These are phyloP conservation scores for Tolypocladium sp. DNA, from an alignment of 2,329 filamentous ascomycete genomes.

Conservation along the genomic window DNA sequence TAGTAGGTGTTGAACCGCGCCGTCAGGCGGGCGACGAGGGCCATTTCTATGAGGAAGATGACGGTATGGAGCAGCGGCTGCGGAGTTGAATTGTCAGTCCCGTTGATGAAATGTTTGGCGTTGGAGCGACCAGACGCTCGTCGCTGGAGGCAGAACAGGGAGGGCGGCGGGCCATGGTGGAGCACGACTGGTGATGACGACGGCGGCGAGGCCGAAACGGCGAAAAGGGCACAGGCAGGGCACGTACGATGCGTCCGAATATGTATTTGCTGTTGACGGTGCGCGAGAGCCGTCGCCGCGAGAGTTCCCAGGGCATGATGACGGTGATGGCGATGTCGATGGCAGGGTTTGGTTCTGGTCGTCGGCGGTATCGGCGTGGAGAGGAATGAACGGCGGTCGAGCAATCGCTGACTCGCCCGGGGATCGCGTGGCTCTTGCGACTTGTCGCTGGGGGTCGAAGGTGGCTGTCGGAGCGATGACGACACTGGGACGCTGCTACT, in stretches of 20 bases:
- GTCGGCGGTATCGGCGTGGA: neutral
- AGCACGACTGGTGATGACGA: neutral
- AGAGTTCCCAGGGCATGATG: constrained; percentile 49
- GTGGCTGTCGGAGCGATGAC: neutral
- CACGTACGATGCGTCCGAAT: constrained; percentile 62
- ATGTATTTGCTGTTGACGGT: constrained; percentile 58
- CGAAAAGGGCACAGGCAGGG: constrained; percentile 1
- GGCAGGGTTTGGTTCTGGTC: neutral
- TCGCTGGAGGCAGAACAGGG: neutral
- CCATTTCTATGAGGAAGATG: constrained; percentile 83
- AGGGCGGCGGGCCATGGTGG: neutral
- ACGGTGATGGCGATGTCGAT: neutral
- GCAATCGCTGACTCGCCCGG: neutral
- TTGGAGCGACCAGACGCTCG: neutral
- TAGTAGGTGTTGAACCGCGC: constrained; percentile 93
- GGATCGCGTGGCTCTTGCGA: neutral
- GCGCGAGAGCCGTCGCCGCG: constrained; percentile 51
- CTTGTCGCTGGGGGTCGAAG: too few relatives aligned
- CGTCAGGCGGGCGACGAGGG: constrained; percentile 70
- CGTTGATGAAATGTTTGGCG: neutral
- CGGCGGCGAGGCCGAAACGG: neutral
- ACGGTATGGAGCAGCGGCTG: constrained; percentile 83
- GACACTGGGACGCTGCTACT: neutral
- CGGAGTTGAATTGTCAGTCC: neutral
- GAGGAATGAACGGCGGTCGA: too few relatives aligned